phyloP scores from a whole-genome alignment of 2,329 filamentous ascomycete species.

The Apiospora marii region DNA sequence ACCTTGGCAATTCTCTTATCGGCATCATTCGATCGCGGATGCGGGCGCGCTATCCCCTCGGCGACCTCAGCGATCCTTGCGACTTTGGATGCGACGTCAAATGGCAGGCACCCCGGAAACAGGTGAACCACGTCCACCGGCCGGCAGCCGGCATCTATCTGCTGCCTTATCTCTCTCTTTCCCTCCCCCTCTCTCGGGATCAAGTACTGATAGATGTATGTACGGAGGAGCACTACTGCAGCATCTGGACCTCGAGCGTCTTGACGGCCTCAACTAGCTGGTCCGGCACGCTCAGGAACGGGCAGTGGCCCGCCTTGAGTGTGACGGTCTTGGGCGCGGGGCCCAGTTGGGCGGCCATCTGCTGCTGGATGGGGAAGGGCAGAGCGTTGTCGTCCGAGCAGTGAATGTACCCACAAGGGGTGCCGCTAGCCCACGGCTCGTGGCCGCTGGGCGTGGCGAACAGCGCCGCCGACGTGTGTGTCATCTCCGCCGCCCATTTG shows the following conservation, averaged over 20 bases:
- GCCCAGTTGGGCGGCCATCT: conserved; percentile 31
- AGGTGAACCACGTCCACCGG: too few relatives aligned
- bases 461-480: conserved; percentile 29
- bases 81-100: too few relatives aligned
- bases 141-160: too few relatives aligned
- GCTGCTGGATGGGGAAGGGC: conserved; percentile 29
- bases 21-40: too few relatives aligned
- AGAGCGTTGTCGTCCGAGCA: conserved; percentile 30
- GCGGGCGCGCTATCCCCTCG: too few relatives aligned
- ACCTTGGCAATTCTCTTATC: too few relatives aligned
- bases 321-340: conserved; percentile 23
- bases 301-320: conserved; percentile 31
- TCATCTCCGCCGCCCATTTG: conserved; percentile 29
- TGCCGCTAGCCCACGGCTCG: conserved; percentile 30
- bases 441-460: conserved; percentile 28
- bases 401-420: conserved; percentile 31
- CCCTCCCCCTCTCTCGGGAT: too few relatives aligned
- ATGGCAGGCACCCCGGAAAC: too few relatives aligned
- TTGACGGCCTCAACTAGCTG: conserved; percentile 28
- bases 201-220: too few relatives aligned
- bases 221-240: neutral
- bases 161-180: too few relatives aligned
- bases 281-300: conserved; percentile 28
- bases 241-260: conserved; percentile 23
- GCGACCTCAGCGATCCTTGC: too few relatives aligned